phyloP scores from a whole-genome alignment of 106 monocot species.

The Allium sativum region DNA sequence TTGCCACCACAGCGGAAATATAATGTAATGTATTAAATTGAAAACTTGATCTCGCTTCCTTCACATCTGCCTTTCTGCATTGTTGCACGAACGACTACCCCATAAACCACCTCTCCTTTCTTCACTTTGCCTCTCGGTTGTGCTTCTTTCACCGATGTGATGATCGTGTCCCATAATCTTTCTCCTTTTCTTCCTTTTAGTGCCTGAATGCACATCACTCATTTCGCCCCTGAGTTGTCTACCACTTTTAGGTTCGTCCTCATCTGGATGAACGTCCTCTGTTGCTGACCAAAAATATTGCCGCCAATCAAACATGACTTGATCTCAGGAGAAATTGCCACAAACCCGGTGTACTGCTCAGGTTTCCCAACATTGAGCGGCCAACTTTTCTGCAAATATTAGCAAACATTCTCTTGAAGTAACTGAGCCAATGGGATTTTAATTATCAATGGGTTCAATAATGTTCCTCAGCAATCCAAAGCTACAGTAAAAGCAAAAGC shows the following conservation, averaged over 20 bases:
- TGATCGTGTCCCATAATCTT: conserved; percentile 66
- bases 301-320: not conserved
- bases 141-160: conserved; percentile 86
- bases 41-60: conserved; percentile 78
- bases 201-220: conserved; percentile 91
- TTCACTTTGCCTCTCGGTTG: conserved; percentile 84
- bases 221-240: conserved; percentile 89
- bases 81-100: conserved; percentile 82
- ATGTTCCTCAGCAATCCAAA: too few species aligned
- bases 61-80: conserved; percentile 77
- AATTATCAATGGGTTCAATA: too few species aligned
- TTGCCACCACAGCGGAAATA: too few species aligned
- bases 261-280: conserved; percentile 92
- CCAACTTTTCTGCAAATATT: not conserved
- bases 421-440: too few species aligned
- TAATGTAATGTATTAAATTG: too few species aligned
- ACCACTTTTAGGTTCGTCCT: conserved; percentile 88
- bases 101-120: conserved; percentile 81
- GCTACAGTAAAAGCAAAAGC: too few species aligned
- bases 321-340: not conserved
- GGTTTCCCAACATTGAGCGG: not conserved
- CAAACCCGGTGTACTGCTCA: not conserved
- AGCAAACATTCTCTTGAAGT: too few species aligned
- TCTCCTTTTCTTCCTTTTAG: conserved; percentile 73
- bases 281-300: conserved; percentile 32